Evolutionary conservation across 805 yeast genomes (phyloP).

Genomic region (Metschnikowia santaceciliae): DNA sequence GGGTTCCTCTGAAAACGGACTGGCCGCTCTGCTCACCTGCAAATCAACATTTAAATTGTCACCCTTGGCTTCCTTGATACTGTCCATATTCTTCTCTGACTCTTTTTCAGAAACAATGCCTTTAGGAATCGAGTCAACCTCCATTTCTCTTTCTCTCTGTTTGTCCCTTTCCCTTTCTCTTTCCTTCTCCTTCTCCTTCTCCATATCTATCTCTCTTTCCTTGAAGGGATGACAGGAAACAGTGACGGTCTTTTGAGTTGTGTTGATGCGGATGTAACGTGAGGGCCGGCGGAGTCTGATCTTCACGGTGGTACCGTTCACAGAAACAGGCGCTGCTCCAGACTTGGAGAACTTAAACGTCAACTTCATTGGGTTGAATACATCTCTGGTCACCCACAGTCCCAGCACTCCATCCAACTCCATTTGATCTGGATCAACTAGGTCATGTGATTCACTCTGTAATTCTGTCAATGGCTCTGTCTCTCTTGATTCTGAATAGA

Average conservation of each 20-base stretch:
- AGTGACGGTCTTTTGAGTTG: neutral
- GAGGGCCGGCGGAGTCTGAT: neutral
- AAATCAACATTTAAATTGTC: neutral
- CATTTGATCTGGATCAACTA: neutral
- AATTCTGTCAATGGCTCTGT: too few relatives aligned
- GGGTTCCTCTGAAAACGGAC: conserved; percentile 15
- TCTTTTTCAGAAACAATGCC: neutral
- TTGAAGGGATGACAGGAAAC: neutral
- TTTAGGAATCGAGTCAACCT: too few relatives aligned
- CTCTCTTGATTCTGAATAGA: too few relatives aligned
- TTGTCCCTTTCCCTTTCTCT: neutral
- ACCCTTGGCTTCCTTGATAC: neutral
- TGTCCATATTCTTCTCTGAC: neutral
- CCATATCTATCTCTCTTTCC: neutral
- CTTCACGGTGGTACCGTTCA: neutral
- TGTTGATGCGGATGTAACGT: conserved; percentile 3
- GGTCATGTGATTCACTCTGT: too few relatives aligned
- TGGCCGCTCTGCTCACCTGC: conserved; percentile 9
- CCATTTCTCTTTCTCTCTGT: neutral
- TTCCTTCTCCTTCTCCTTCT: neutral
- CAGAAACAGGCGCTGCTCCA: neutral
- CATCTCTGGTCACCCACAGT: conserved; percentile 9
- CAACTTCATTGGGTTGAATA: conserved; percentile 5
- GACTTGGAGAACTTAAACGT: conserved; percentile 10
- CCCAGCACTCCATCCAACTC: neutral